These are phyloP conservation scores for Dictyophora rubrovolvata DNA, from an alignment of 768 basidiomycete species.

Conservation along the genomic window DNA sequence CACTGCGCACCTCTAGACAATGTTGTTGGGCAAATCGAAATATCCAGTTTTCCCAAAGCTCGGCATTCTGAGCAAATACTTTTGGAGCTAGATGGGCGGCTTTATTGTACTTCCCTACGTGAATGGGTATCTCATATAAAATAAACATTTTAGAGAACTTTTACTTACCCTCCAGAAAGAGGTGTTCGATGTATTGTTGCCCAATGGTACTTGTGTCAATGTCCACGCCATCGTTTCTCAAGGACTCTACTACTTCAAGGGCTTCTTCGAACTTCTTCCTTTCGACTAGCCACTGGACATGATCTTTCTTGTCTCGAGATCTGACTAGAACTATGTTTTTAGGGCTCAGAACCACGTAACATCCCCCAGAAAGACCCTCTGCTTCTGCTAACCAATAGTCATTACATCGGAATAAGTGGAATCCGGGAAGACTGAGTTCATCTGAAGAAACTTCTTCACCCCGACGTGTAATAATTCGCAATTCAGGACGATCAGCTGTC, in stretches of 20 bases:
- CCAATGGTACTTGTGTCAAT: slow-evolving; percentile 63
- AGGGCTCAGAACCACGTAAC: slow-evolving; percentile 81
- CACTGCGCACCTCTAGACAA: slow-evolving; percentile 56
- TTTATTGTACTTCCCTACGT: slow-evolving; percentile 51
- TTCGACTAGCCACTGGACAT: slow-evolving; percentile 88
- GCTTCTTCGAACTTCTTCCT: slow-evolving; percentile 83
- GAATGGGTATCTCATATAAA: background rate
- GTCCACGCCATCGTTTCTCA: slow-evolving; percentile 36
- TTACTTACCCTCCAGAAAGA: slow-evolving; percentile 65
- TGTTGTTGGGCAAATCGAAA: slow-evolving; percentile 78
- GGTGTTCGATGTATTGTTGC: slow-evolving; percentile 73
- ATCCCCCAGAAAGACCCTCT: slow-evolving; percentile 14
- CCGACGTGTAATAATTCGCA: slow-evolving; percentile 78
- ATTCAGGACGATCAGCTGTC: slow-evolving; percentile 83
- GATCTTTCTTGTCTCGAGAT: slow-evolving; percentile 80
- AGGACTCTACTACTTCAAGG: slow-evolving; percentile 63
- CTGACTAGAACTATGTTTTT: slow-evolving; percentile 80
- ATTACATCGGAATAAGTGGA: slow-evolving; percentile 80
- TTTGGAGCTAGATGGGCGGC: slow-evolving; percentile 79
- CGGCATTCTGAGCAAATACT: slow-evolving; percentile 69
- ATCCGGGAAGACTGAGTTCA: slow-evolving; percentile 68
- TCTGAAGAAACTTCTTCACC: slow-evolving; percentile 87
- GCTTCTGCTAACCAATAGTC: slow-evolving; percentile 69
- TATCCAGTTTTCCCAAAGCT: slow-evolving; percentile 94
- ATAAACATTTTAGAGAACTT: background rate